Evolutionary conservation across 2,329 filamentous ascomycete genomes (phyloP).

Genomic region (Diatrype stigma): DNA sequence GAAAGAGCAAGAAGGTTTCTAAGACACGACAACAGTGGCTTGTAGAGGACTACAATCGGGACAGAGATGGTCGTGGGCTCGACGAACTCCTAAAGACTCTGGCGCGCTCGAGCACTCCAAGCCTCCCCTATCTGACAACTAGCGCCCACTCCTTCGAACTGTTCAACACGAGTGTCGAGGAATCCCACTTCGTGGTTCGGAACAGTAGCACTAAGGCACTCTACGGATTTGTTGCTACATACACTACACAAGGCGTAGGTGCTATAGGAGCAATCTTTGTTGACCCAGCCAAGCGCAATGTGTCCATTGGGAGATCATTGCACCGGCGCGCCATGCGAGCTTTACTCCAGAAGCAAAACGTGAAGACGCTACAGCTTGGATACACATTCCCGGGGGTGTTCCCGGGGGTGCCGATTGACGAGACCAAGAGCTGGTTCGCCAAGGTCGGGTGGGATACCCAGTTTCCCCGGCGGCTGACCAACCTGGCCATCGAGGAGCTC

Average conservation of each 20-base stretch:
- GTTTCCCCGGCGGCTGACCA: slow-evolving; percentile 53
- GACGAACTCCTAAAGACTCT: slow-evolving; percentile 70
- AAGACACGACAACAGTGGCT: slow-evolving; percentile 95
- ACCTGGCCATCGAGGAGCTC: slow-evolving; percentile 72
- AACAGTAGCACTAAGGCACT: slow-evolving; percentile 89
- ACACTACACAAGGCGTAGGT: slow-evolving; percentile 68
- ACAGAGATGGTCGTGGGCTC: slow-evolving; percentile 69
- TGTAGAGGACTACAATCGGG: slow-evolving; percentile 80
- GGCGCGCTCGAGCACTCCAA: slow-evolving; percentile 62
- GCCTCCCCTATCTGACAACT: slow-evolving; percentile 66
- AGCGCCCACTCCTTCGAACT: slow-evolving; percentile 74
- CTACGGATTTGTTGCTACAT: slow-evolving; percentile 90
- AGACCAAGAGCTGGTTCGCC: slow-evolving; percentile 75
- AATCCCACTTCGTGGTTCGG: slow-evolving; percentile 85
- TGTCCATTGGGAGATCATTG: slow-evolving; percentile 86
- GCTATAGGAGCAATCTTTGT: slow-evolving; percentile 86
- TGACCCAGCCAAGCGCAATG: slow-evolving; percentile 77
- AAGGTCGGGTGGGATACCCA: slow-evolving; percentile 81
- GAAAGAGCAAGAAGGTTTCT: slow-evolving; percentile 80
- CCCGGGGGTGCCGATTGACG: slow-evolving; percentile 68
- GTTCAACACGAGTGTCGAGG: slow-evolving; percentile 64
- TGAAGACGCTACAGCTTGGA: slow-evolving; percentile 79
- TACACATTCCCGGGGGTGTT: slow-evolving; percentile 80
- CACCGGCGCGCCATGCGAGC: slow-evolving; percentile 80
- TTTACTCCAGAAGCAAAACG: slow-evolving; percentile 62